Evolutionary conservation across 495 filamentous ascomycete species (phyloP), one percentile per base, ranked within the genome.

Genomic region (Penicillium flavigenum): DNA sequence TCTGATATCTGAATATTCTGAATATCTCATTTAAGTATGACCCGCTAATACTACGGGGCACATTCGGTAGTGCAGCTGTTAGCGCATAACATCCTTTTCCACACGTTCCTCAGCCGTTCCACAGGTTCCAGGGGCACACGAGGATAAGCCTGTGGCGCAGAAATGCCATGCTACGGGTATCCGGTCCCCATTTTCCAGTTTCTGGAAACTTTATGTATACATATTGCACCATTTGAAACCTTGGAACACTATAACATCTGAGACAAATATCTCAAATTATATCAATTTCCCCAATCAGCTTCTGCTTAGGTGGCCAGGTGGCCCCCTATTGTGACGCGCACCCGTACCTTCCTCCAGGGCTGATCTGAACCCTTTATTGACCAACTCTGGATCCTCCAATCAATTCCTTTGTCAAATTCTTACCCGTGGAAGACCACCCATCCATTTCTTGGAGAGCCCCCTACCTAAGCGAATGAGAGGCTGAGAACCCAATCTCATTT

Each of bases 101-200:
- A 54, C 51, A 45, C 31, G 42, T 54, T 52, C 49, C 36, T 42
- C 36, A 32, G 19, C 52, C 52, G 52, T 54, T 54, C 42, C 52
- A 54, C 43, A 42, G 42, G 42, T 54, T 42, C 52, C 42, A 24
- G 42, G 52, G 42, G 42, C 20, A 34, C 52, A 54, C 52, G 52
- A 54, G 52, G 52, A 34, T 36, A 46, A 45, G 42, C 52, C 20
- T 54, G 51, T 54, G 51, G 51, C 51, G 51, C 26, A 54, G 10
- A 54, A 43, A 10, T 19, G 50, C 22, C 29, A 53, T 43, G 36
- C 50, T 43, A 52, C 50, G 27, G 29, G 34, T 36, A 44, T 6
- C 14, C 52, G 42, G n/a, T 54, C 51, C 16, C 51, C 31, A 36
- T 46, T 46, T 32, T 36, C 51, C 29, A 38, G 12, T 54, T 34